Conservation (phyloP, 306 rosid species). For the Cyclanthera cordifolia region DNA sequence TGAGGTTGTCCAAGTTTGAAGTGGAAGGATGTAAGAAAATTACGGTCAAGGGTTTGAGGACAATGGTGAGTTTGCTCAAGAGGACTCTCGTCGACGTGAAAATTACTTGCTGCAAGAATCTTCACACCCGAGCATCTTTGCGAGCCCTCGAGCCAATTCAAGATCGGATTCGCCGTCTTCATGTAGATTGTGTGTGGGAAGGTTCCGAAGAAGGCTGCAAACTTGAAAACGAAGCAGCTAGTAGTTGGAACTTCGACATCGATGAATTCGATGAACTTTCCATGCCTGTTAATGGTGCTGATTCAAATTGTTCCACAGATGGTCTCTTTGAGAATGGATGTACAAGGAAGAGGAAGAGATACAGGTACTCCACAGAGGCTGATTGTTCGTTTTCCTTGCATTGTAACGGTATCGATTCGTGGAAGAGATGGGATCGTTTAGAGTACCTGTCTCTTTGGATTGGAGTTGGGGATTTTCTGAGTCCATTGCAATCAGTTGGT, state of each 20-base stretch:
- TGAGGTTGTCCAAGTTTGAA: slow-evolving; percentile 47
- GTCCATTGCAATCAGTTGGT: slow-evolving; percentile 53
- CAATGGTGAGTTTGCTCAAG: slow-evolving; percentile 46
- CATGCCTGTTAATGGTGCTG: neutral
- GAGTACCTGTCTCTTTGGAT: slow-evolving; percentile 72
- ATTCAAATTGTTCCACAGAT: neutral
- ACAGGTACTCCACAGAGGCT: slow-evolving; percentile 23
- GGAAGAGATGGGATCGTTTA: slow-evolving; percentile 54
- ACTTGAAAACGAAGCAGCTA: slow-evolving; percentile 18
- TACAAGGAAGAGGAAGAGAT: slow-evolving; percentile 37
- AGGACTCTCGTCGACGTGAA: slow-evolving; percentile 47
- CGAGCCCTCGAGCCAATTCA: slow-evolving; percentile 63
- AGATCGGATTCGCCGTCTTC: slow-evolving; percentile 54
- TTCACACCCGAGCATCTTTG: slow-evolving; percentile 38
- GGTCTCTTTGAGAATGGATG: neutral
- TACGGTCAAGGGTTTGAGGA: slow-evolving; percentile 57
- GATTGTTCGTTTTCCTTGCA: slow-evolving; percentile 19
- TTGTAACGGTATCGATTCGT: slow-evolving; percentile 28
- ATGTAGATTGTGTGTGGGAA: slow-evolving; percentile 75
- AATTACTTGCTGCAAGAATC: slow-evolving; percentile 59
- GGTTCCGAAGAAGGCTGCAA: slow-evolving; percentile 18
- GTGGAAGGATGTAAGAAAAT: slow-evolving; percentile 59
- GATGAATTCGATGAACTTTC: slow-evolving; percentile 16
- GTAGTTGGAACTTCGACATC: slow-evolving; percentile 24
- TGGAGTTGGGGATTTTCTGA: slow-evolving; percentile 60